Base-by-base conservation (phyloP, 805 yeast genomes). In the Barnettozyma pratensis region DNA sequence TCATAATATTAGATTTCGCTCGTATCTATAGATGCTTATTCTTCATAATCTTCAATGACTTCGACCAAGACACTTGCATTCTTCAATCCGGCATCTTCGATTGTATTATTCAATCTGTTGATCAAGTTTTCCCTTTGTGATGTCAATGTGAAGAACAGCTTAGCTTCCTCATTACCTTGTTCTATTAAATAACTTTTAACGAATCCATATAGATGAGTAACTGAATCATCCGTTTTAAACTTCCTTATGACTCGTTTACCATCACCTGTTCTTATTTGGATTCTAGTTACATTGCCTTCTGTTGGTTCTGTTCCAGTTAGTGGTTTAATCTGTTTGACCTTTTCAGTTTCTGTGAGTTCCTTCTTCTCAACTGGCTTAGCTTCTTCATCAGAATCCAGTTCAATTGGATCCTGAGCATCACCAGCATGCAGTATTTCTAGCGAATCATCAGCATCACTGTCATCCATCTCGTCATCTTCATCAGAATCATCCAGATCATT, bases 201-300 rank as follows among this genome's bases (percentile, higher is more conserved):
- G 61, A 78, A 79, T 56, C 81, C 84, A 63, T 77, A 94, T 2
- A 94, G 64, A 1, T 62, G 65, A 4, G 70, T 50, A 0, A 94
- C 88, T 4, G 74, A 70, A 54, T 87, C 96, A 4, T 68, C 63
- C 9, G 76, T 59, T 7, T 68, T 66, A 56, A 92, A 86, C 49
- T 87, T 77, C 51, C 88, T 83, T 9, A 92, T 84, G 10, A 84
- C 68, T 49, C 97, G 74, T 42, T 81, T 76, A n/a, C 98, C 97
- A 58, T 84, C 88, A 14, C 91, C 94, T 30, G 87, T 77, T 50
- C 97, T 74, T n/a, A 94, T 76, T 66, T 94, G 98, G 28, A 94
- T 77, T 58, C 97, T 73, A 0, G 81, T 72, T 6, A 67, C 62
- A 4, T 54, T 36, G 3, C 70, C 62, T 2, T 76, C 64, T 10